Base-by-base conservation (phyloP, 306 rosid genomes). In the Cucurbita pepo region DNA sequence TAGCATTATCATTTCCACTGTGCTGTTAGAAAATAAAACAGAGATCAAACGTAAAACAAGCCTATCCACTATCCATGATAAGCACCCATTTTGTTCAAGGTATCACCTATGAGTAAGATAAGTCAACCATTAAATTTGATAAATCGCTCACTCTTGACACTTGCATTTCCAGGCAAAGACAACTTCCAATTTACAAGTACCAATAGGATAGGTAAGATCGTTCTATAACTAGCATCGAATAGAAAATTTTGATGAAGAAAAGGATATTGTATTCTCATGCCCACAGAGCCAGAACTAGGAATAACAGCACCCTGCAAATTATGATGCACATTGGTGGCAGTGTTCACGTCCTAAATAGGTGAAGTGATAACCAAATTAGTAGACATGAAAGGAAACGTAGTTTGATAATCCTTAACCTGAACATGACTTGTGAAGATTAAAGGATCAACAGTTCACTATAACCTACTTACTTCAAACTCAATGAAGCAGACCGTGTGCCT, bases 211-310 rank as follows among this genome's bases (percentile, higher is more conserved):
- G 19, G 7, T 9, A 74, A 14, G 16, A 59, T 45, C 19, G 5
- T 13, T 74, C 70, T 11, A 15, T 30, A 12, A 9, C 54, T 18
- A 75, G 41, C 10, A 59, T 74, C 13, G 45, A 56, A 74, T 36
- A 74, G 16, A 56, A 57, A 43, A 74, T 75, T 19, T 82, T 64
- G 15, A 21, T 56, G 71, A 52, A 8, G 38, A 75, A 81, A 88
- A 91, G 97, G 99, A 95, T 95, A 95, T 85, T 95, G 99, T 88
- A 95, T 95, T 75, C 99, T 88, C 99, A 95, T 95, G 87, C 99
- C 99, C 72, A 95, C 88, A 16, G 97, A 89, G 60, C 99, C 99
- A 58, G 99, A 95, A 84, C 99, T 95, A 56, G 95, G 97, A 70
- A 91, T 91, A 82, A 95, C 97, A 48, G 96, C 99, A 75, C 99